Evolutionary conservation across 345 rosid genomes (phyloP), one percentile per base, ranked within the genome.

Genomic region (Brassica incana): DNA sequence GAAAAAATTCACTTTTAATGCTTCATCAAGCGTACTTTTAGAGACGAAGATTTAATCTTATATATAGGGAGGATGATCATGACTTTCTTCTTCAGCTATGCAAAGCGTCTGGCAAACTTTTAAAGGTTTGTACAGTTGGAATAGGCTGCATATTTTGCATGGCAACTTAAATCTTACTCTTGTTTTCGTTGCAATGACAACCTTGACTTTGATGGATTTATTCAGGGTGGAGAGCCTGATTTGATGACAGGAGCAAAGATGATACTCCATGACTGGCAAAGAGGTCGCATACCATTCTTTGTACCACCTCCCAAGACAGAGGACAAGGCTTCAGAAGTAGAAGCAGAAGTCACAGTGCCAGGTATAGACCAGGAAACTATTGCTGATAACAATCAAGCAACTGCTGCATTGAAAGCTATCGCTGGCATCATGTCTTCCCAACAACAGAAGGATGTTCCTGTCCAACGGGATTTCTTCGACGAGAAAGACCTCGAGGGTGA

Each of bases 251-350:
- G 86, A 10, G 97, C 97, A 1, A 94, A 92, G 89, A 94, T 92
- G 98, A 76, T 94, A 56, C 97, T 94, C 50, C 98, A 94, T 63
- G 98, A 94, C 83, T 91, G 98, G 98, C 98, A 94, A 83, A 88
- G 98, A 74, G 98, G 98, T 30, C 88, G 60, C 61, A 91, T 94
- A 73, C 97, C 98, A 14, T 92, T 92, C 87, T 94, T 92, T 43
- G 93, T 94, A 8, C 87, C 95, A 14, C 98, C 98, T 33, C 97
- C 93, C 1, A 80, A 52, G 78, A 78, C 45, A 67, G 90, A 91
- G 1, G 78, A 66, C 0, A 75, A 70, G 29, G 60, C 77, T 27
- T 67, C 78, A 2, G 85, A 86, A 43, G 81, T 87, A 0, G 84
- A 85, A 27, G 83, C 84, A 59, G 87, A 86, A 61, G 78, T 87